Percentiles rank a stretch among this genome's conserved stretches.
Evolutionary conservation across 257 asterid genomes (phyloP).

Genomic region (Schizonepeta tenuifolia): DNA sequence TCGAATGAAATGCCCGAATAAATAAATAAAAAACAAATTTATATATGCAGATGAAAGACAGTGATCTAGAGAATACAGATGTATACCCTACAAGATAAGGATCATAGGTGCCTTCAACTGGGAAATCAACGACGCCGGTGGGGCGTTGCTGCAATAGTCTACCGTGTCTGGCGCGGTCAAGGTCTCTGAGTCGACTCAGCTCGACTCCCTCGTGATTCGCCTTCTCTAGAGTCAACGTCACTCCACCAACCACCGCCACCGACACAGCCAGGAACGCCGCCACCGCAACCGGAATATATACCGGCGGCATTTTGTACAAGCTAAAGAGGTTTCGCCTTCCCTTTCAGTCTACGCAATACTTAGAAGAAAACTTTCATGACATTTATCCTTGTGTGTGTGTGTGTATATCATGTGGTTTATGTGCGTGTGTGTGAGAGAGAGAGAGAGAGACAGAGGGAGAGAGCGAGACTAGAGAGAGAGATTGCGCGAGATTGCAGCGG

Average conservation of each 20-base stretch:
- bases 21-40: background rate
- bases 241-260: constrained; percentile 41
- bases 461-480: constrained; percentile 8
- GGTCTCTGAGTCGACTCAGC: constrained; percentile 71
- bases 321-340: constrained; percentile 5
- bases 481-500: constrained; percentile 23
- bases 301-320: constrained; percentile 37
- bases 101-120: constrained; percentile 85
- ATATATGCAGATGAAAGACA: background rate
- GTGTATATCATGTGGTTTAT: constrained; percentile 21
- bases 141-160: constrained; percentile 74
- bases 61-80: background rate
- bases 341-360: constrained; percentile 41
- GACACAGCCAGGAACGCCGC: constrained; percentile 38
- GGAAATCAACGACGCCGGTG: constrained; percentile 74
- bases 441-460: background rate
- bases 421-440: background rate
- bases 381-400: background rate
- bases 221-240: constrained; percentile 67
- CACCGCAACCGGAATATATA: constrained; percentile 32
- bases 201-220: constrained; percentile 67
- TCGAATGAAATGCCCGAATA: background rate
- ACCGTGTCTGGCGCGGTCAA: constrained; percentile 77
- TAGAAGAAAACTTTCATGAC: background rate
- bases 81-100: constrained; percentile 90